Evolutionary conservation across 2,329 filamentous ascomycete species (phyloP).

Genomic region (Fusarium globosum): DNA sequence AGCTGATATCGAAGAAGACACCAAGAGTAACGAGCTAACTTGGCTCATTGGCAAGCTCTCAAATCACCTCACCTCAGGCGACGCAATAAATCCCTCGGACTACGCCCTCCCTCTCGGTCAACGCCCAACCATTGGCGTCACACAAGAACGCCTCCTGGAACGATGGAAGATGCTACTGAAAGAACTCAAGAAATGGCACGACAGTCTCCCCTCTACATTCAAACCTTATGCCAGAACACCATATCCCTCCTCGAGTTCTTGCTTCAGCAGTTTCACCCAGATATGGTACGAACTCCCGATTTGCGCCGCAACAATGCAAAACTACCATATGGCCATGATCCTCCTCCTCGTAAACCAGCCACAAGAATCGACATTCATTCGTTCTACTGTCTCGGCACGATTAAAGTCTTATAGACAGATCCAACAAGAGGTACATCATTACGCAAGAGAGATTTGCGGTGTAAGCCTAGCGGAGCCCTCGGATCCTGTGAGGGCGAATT

Average conservation of each 20-base stretch:
- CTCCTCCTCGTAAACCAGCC: constrained; percentile 66
- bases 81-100: constrained; percentile 55
- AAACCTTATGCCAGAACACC: constrained; percentile 23
- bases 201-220: constrained; percentile 34
- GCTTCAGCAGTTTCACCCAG: constrained; percentile 55
- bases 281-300: constrained; percentile 73
- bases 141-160: constrained; percentile 33
- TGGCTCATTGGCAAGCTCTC: constrained; percentile 75
- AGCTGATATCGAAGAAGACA: constrained; percentile 69
- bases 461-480: constrained; percentile 35
- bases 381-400: constrained; percentile 38
- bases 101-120: constrained; percentile 37
- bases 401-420: constrained; percentile 34
- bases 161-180: constrained; percentile 31
- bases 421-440: constrained; percentile 23
- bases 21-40: constrained; percentile 71
- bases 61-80: constrained; percentile 70
- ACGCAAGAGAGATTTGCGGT: constrained; percentile 39
- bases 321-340: constrained; percentile 72
- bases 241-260: not conserved
- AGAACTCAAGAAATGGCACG: constrained; percentile 34
- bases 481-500: constrained; percentile 34
- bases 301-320: constrained; percentile 74
- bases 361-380: constrained; percentile 40
- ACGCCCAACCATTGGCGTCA: constrained; percentile 30